These are phyloP conservation scores for Umbelopsis vinacea DNA, from an alignment of 192 early-diverging fungal genomes.

Conservation along the genomic window DNA sequence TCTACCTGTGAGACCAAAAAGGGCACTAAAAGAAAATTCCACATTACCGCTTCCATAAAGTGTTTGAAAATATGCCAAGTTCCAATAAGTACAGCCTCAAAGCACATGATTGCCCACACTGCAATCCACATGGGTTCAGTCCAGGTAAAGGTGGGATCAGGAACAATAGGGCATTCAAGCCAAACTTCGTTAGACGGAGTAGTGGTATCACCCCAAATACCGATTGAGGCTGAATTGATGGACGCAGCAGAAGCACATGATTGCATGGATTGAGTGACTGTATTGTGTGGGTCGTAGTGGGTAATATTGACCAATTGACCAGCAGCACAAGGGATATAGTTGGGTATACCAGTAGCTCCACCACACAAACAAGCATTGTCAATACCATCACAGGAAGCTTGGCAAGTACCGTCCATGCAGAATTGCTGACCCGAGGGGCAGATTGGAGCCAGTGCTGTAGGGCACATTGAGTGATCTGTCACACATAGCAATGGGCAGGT, in stretches of 20 bases:
- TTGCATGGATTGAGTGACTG: conserved; percentile 33
- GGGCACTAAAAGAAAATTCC: background rate
- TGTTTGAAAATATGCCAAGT: conserved; percentile 62
- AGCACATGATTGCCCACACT: conserved; percentile 53
- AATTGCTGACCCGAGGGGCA: conserved; percentile 48
- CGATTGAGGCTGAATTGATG: conserved; percentile 2
- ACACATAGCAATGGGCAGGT: conserved; percentile 61
- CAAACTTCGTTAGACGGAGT: conserved; percentile 39
- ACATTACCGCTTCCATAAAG: conserved; percentile 15
- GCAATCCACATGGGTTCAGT: conserved; percentile 58
- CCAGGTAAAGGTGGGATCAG: conserved; percentile 50
- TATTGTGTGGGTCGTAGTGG: conserved; percentile 54
- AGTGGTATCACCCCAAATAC: conserved; percentile 21
- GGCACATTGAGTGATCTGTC: conserved; percentile 50
- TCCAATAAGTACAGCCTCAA: conserved; percentile 48
- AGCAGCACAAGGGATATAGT: conserved; percentile 55
- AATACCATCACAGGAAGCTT: conserved; percentile 44
- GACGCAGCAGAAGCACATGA: conserved; percentile 31
- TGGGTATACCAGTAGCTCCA: conserved; percentile 25
- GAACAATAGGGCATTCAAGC: conserved; percentile 53
- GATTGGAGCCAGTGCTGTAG: conserved; percentile 40
- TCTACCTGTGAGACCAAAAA: background rate
- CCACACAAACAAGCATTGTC: conserved; percentile 60
- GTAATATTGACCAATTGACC: conserved; percentile 49
- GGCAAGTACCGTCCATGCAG: conserved; percentile 62